A percentile compares a stretch with the other conserved stretches of the same genome.
These are phyloP conservation scores for Cyclotella cryptica DNA, from an alignment of 108 stramenopile genomes.

Conservation along the genomic window DNA sequence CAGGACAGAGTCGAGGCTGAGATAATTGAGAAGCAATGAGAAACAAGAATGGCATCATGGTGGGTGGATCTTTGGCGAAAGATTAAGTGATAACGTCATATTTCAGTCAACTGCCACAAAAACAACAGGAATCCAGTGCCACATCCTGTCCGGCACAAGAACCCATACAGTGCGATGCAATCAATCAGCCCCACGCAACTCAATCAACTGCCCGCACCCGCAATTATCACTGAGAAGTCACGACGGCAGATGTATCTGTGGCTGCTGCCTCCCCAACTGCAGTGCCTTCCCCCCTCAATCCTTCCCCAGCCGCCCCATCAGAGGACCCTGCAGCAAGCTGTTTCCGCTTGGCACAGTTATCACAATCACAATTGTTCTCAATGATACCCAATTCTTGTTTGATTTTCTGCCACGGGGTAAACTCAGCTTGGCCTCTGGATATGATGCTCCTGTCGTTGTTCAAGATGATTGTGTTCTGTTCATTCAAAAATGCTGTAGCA, in stretches of 20 bases:
- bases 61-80: neutral
- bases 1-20: constrained; percentile 76
- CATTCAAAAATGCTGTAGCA: neutral
- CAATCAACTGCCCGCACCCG: too few species aligned
- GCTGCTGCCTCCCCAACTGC: neutral
- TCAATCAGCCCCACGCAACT: too few species aligned
- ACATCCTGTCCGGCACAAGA: too few species aligned
- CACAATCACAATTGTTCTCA: constrained; percentile 41
- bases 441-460: constrained; percentile 24
- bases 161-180: too few species aligned
- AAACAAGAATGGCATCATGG: neutral
- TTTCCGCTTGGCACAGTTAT: constrained; percentile 24
- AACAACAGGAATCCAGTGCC: too few species aligned
- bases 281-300: neutral
- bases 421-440: constrained; percentile 20
- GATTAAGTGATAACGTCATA: neutral
- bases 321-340: neutral
- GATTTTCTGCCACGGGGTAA: constrained; percentile 35
- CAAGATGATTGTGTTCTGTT: constrained; percentile 11
- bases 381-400: constrained; percentile 43
- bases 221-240: too few species aligned
- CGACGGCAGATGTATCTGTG: neutral
- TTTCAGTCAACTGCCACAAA: too few species aligned
- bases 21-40: constrained; percentile 72
- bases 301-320: neutral